Evolutionary conservation across 2,329 filamentous ascomycete species (phyloP), one percentile per base, ranked within the genome.

Genomic region (Acrocalymma vagum): DNA sequence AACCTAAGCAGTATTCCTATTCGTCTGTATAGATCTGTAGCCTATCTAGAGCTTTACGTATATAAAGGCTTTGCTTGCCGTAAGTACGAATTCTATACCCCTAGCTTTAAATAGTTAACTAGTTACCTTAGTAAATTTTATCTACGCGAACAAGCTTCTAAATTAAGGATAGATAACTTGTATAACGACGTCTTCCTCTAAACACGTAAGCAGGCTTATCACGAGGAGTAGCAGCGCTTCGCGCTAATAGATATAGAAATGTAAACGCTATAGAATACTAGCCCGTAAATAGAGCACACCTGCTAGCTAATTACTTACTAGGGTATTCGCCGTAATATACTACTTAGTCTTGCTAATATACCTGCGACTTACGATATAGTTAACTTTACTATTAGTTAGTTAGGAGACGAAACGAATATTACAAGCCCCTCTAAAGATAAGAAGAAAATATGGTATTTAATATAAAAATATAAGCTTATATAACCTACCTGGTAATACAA

Each of bases 361-460:
- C 37, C 29, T 20, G 26, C 21, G 26, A 18, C 29, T 14, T 30
- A 40, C 17, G 15, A 40, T 33, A 15, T 20, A 25, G 26, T 33
- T n/a, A 11, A 33, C 37, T 22, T 15, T 6, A 27, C 20, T 11
- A 33, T 34, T 17, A 17, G 29, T 6, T 17, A 40, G 21, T 40
- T 10, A 14, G 25, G 29, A 18, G 4, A 29, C n/a, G 15, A 29
- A 10, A 5, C 18, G 18, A 29, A 29, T 21, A 33, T 41, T 10
- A 29, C 16, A 41, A 41, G 38, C 38, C 22, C 24, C 6, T 9
- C 23, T 27, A 18, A 16, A 22, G 26, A 41, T 13, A 13, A 41
- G 18, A 3, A 41, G 26, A 41, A 41, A 29, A 41, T 41, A 41
- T 23, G 13, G 38, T 30, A 41, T 41, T 29, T 41, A 14, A n/a